Percentiles rank a stretch among this genome's conserved stretches.
Evolutionary conservation across 106 monocot species (phyloP).

Genomic region (Vanilla planifolia): DNA sequence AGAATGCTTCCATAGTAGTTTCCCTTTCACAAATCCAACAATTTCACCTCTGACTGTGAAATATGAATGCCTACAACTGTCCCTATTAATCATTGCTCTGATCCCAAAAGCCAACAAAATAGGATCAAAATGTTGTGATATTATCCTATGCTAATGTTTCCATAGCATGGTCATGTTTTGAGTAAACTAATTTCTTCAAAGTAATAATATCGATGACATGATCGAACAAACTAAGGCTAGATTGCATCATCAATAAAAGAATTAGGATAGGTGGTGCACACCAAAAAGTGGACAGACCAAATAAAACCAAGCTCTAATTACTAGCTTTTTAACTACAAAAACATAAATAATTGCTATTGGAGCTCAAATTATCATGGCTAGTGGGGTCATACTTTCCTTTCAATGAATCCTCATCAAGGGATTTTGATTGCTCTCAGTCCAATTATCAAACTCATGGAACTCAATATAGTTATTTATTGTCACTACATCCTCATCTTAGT

Average conservation of each 20-base stretch:
- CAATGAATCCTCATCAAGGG: slow-evolving; percentile 15
- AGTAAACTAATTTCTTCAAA: slow-evolving; percentile 18
- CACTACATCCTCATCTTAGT: slow-evolving; percentile 14
- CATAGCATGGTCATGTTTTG: slow-evolving; percentile 12
- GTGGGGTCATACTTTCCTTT: slow-evolving; percentile 12
- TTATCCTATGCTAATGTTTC: slow-evolving; percentile 20
- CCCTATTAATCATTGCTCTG: slow-evolving; percentile 19
- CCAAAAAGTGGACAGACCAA: neutral
- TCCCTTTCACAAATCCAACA: slow-evolving; percentile 85
- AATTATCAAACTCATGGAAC: slow-evolving; percentile 7
- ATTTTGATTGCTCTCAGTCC: slow-evolving; percentile 17
- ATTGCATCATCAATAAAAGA: slow-evolving; percentile 7
- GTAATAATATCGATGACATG: slow-evolving; percentile 1
- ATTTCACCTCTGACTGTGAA: slow-evolving; percentile 78
- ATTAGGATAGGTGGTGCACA: slow-evolving; percentile 2
- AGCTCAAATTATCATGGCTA: slow-evolving; percentile 11
- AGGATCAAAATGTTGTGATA: slow-evolving; percentile 12
- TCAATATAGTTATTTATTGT: slow-evolving; percentile 15
- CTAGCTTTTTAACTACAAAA: slow-evolving; percentile 16
- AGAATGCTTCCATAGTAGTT: slow-evolving; percentile 79
- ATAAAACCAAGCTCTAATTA: slow-evolving; percentile 15
- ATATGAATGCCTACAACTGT: slow-evolving; percentile 19
- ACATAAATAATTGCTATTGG: slow-evolving; percentile 15
- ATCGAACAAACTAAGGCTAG: slow-evolving; percentile 10
- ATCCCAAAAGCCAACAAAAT: slow-evolving; percentile 20